Base-by-base conservation (phyloP, 225 moss, liverwort and hornwort species). In the Asterella californica region DNA sequence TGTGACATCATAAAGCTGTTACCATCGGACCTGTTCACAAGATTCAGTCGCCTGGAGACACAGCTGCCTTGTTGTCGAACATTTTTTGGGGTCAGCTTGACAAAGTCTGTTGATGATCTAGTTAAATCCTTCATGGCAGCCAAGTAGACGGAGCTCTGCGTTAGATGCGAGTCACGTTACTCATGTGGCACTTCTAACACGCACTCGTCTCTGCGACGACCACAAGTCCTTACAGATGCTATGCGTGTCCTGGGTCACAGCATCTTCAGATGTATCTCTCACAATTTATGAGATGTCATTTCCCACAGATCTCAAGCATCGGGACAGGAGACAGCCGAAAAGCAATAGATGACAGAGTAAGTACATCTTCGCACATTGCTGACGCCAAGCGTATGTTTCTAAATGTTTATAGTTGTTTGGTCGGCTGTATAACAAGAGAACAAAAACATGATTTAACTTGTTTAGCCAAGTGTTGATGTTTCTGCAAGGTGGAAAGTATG, bases 321-420 rank as follows among this genome's bases (percentile, higher is more conserved):
- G 95, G 99, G 83, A 84, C 76, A 69, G 99, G 99, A 75, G 93
- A 95, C 80, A 99, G 99, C 89, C 90, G 87, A 82, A 90, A 84
- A 86, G 99, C 99, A 83, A 8, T 94, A 80, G 89, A 94, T 83
- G 89, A 86, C 0, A 91, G 81, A 92, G 96, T 94, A 67, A 74
- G 88, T 86, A 34, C 19, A 15, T 77, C 17, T n/a, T n/a, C n/a
- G n/a, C n/a, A n/a, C 37, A 42, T 70, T 70, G 10, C 70, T 10
- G 36, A 18, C 17, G 17, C 36, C 8, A 10, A 70, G 36, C 15
- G 17, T 36, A 30, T 70, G 34, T 36, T 42, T 42, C 42, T 3
- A 42, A 42, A 42, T 42, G 42, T 42, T 42, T 7, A 2, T 42
- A 42, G 42, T 52, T 17, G 52, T 57, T 57, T 21, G 19, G 57